phyloP scores from a whole-genome alignment of 2,329 filamentous ascomycete species.

The Pseudogymnoascus sp. region DNA sequence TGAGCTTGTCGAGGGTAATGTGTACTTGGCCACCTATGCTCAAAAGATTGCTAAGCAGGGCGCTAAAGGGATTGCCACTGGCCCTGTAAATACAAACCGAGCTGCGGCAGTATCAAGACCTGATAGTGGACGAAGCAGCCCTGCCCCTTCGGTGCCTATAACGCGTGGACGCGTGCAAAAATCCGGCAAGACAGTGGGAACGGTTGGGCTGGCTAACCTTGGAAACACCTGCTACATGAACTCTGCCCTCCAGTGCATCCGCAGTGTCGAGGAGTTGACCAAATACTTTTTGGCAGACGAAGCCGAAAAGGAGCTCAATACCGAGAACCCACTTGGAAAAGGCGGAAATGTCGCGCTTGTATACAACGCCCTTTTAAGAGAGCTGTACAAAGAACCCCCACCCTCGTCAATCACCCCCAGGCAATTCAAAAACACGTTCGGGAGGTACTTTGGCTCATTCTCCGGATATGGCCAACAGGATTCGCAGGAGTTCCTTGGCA shows the following conservation, averaged over 20 bases:
- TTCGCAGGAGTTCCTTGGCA: conserved; percentile 93
- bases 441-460: conserved; percentile 75
- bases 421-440: conserved; percentile 75
- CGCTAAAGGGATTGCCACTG: conserved; percentile 16
- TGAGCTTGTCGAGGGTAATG: conserved; percentile 58
- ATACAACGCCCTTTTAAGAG: conserved; percentile 68
- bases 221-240: conserved; percentile 99
- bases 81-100: conserved; percentile 16
- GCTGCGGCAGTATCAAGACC: conserved; percentile 20
- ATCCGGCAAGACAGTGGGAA: conserved; percentile 64
- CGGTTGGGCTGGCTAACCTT: conserved; percentile 78
- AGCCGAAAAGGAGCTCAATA: conserved; percentile 76
- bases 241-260: conserved; percentile 87
- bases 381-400: conserved; percentile 66
- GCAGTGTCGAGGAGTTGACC: conserved; percentile 86
- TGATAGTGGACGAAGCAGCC: conserved; percentile 63
- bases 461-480: conserved; percentile 95
- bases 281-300: conserved; percentile 77
- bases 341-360: conserved; percentile 78
- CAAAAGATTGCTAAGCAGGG: conserved; percentile 19
- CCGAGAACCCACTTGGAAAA: conserved; percentile 76
- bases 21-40: conserved; percentile 47
- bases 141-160: conserved; percentile 48
- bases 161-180: conserved; percentile 67
- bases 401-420: conserved; percentile 67